A percentile compares a stretch with the other conserved stretches of the same genome.
Conservation (phyloP, 345 rosid species). For the Syzygium aqueum region DNA sequence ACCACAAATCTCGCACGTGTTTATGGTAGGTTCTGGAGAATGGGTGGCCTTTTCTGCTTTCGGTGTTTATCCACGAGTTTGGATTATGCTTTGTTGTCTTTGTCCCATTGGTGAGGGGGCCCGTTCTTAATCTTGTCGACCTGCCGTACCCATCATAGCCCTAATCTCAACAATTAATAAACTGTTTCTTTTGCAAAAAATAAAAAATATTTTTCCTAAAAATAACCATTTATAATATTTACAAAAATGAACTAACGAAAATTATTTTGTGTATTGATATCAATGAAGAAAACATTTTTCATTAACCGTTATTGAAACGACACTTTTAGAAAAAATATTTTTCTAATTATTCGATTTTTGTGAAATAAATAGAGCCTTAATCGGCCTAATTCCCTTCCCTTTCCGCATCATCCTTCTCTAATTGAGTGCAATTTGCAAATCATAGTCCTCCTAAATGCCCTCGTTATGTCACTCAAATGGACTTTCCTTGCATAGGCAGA, state of each 20-base stretch:
- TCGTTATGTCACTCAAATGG: too few relatives aligned
- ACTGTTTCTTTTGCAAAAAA: too few relatives aligned
- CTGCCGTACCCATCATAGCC: neutral
- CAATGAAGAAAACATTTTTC: too few relatives aligned
- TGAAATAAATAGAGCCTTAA: too few relatives aligned
- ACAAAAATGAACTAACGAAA: too few relatives aligned
- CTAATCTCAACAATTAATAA: neutral
- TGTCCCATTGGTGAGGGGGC: neutral
- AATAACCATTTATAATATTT: too few relatives aligned
- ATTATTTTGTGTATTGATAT: too few relatives aligned
- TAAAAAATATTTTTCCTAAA: too few relatives aligned
- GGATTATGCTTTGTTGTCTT: neutral
- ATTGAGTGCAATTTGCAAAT: neutral
- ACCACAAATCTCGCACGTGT: neutral
- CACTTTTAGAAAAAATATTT: accelerated
- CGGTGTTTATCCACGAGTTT: neutral
- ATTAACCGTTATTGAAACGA: too few relatives aligned
- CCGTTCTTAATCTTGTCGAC: neutral
- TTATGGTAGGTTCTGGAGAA: neutral
- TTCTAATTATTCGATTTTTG: too few relatives aligned
- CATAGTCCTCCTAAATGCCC: too few relatives aligned
- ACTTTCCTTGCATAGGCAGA: too few relatives aligned
- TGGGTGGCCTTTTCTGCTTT: neutral
- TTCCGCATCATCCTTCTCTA: neutral
- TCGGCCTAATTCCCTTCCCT: neutral